phyloP scores from a whole-genome alignment of 2,329 filamentous ascomycete species.

The Hymenoscyphus linearis region DNA sequence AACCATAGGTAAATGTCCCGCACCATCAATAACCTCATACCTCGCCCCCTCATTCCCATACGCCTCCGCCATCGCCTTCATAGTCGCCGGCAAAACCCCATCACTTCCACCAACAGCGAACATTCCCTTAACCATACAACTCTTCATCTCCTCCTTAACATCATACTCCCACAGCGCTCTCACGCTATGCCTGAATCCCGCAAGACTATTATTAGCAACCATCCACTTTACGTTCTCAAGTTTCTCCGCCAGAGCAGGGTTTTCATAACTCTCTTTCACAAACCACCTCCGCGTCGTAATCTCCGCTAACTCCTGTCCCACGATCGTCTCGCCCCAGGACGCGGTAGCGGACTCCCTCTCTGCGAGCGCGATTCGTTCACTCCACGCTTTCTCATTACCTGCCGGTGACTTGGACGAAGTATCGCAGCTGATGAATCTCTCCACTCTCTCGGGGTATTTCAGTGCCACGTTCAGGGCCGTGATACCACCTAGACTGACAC shows the following conservation, averaged over 20 bases:
- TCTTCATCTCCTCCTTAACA: slow-evolving; percentile 50
- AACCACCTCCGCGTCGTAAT: slow-evolving; percentile 76
- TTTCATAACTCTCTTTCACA: slow-evolving; percentile 50
- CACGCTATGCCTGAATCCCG: slow-evolving; percentile 63
- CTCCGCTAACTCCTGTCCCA: slow-evolving; percentile 59
- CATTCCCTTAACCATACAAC: slow-evolving; percentile 52
- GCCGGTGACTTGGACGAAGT: slow-evolving; percentile 69
- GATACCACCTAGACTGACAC: slow-evolving; percentile 77
- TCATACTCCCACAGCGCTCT: slow-evolving; percentile 70
- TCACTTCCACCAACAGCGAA: slow-evolving; percentile 71
- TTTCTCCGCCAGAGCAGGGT: slow-evolving; percentile 40
- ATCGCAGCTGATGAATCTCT: slow-evolving; percentile 67
- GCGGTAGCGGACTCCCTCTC: slow-evolving; percentile 44
- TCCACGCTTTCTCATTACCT: slow-evolving; percentile 75
- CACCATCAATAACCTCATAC: slow-evolving; percentile 60
- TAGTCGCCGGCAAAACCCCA: slow-evolving; percentile 70
- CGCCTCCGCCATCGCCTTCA: slow-evolving; percentile 64
- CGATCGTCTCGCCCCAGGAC: slow-evolving; percentile 48
- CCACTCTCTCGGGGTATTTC: slow-evolving; percentile 53
- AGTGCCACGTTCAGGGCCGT: slow-evolving; percentile 71
- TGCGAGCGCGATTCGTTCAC: slow-evolving; percentile 65
- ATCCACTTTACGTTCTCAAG: slow-evolving; percentile 60
- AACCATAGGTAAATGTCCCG: slow-evolving; percentile 81
- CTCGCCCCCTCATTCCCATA: slow-evolving; percentile 51
- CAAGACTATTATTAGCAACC: slow-evolving; percentile 62